phyloP scores from a whole-genome alignment of 345 rosid species.

The Turnera subulata region DNA sequence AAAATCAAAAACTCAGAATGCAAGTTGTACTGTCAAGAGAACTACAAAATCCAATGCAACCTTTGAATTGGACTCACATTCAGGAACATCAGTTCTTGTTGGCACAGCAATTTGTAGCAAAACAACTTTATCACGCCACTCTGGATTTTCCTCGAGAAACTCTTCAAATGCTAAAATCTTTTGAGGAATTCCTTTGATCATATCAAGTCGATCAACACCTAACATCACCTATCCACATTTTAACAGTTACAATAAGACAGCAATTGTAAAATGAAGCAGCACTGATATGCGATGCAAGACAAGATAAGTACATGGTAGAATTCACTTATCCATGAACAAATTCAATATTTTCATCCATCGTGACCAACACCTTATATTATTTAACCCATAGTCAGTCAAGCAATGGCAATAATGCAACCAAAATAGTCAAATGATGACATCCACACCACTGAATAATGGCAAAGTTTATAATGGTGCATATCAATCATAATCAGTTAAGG shows the following conservation, averaged over 20 bases:
- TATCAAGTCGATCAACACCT: slow-evolving; percentile 66
- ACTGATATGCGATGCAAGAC: background rate
- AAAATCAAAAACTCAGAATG: background rate
- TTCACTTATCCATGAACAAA: too few relatives aligned
- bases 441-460: too few relatives aligned
- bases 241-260: slow-evolving; percentile 10
- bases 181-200: slow-evolving; percentile 65
- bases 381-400: background rate
- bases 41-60: too few relatives aligned
- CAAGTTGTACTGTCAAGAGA: background rate
- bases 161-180: slow-evolving; percentile 63
- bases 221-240: slow-evolving; percentile 45
- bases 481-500: slow-evolving; percentile 5
- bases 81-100: slow-evolving; percentile 56
- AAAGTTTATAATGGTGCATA: too few relatives aligned
- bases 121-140: slow-evolving; percentile 59
- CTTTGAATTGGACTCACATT: slow-evolving; percentile 25
- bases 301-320: background rate
- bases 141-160: slow-evolving; percentile 57
- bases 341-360: background rate
- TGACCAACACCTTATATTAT: background rate
- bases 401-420: background rate
- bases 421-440: background rate
- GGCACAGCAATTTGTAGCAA: slow-evolving; percentile 64
- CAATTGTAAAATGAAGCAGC: too few relatives aligned